Evolutionary conservation across 495 filamentous ascomycete genomes (phyloP).

Genomic region (Trichoderma orchidacearum): DNA sequence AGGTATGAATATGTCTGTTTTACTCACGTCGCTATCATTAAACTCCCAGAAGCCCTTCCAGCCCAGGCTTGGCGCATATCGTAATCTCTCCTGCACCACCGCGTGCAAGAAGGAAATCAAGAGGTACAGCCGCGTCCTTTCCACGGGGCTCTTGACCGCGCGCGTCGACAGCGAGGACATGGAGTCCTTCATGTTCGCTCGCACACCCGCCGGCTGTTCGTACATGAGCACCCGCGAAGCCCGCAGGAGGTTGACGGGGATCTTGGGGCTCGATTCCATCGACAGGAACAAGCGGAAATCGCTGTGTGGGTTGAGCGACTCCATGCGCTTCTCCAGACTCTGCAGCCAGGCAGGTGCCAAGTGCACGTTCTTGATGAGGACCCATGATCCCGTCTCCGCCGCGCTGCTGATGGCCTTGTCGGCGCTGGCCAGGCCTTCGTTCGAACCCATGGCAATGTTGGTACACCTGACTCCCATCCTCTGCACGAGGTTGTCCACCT

Average conservation of each 20-base stretch:
- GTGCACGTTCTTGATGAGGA: conserved; percentile 98
- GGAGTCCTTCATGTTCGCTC: conserved; percentile 98
- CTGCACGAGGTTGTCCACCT: conserved; percentile 90
- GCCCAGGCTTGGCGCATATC: conserved; percentile 87
- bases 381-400: conserved; percentile 87
- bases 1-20: background rate
- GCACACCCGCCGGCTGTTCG: conserved; percentile 91
- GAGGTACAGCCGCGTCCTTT: conserved; percentile 83
- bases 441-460: conserved; percentile 98
- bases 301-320: conserved; percentile 83
- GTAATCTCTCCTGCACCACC: conserved; percentile 87
- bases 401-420: conserved; percentile 93
- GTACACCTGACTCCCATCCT: conserved; percentile 67
- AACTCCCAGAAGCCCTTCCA: conserved; percentile 99
- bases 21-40: conserved; percentile 94
- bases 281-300: conserved; percentile 95
- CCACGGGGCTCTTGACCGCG: conserved; percentile 69
- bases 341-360: conserved; percentile 92
- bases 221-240: conserved; percentile 94
- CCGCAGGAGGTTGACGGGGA: conserved; percentile 88
- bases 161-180: conserved; percentile 69
- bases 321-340: conserved; percentile 90
- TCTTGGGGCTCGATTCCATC: conserved; percentile 95
- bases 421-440: conserved; percentile 78
- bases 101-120: conserved; percentile 91